phyloP scores from a whole-genome alignment of 208 protist genomes.

The Spongospora subterranea region DNA sequence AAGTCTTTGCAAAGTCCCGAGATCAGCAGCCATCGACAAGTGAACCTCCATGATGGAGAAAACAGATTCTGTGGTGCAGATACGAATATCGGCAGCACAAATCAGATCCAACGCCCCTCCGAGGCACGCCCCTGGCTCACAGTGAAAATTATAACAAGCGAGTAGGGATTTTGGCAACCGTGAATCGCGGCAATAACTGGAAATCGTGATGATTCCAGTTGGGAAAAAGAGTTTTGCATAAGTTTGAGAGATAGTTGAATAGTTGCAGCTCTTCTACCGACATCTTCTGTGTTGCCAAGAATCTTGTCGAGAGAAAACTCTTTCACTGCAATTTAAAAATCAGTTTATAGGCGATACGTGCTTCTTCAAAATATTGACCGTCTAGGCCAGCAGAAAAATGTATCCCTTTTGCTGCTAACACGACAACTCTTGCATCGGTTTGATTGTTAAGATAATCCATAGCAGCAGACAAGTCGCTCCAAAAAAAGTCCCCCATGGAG shows the following conservation, averaged over 20 bases:
- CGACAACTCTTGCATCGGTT: neutral
- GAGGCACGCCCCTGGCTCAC: slow-evolving; percentile 1
- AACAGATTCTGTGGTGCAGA: slow-evolving; percentile 4
- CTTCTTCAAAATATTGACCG: neutral
- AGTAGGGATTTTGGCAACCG: neutral
- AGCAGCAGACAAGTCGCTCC: neutral
- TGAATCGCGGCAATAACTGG: slow-evolving; percentile 37
- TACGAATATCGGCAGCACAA: slow-evolving; percentile 45
- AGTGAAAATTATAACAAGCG: neutral
- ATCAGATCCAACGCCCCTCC: slow-evolving; percentile 7
- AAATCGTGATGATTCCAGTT: neutral
- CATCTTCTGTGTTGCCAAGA: neutral
- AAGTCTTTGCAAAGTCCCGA: slow-evolving; percentile 28
- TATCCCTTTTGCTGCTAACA: slow-evolving; percentile 5
- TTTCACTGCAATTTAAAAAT: slow-evolving; percentile 32
- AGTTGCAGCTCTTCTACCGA: neutral
- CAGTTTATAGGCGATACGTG: neutral
- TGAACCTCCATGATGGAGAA: slow-evolving; percentile 23
- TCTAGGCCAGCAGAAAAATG: slow-evolving; percentile 45
- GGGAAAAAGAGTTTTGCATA: slow-evolving; percentile 33
- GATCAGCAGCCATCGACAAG: slow-evolving; percentile 15
- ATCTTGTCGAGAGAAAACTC: neutral
- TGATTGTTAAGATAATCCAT: neutral
- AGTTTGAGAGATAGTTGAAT: neutral
- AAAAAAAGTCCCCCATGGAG: neutral